phyloP scores from a whole-genome alignment of 345 rosid species.

The Mercurialis annua region DNA sequence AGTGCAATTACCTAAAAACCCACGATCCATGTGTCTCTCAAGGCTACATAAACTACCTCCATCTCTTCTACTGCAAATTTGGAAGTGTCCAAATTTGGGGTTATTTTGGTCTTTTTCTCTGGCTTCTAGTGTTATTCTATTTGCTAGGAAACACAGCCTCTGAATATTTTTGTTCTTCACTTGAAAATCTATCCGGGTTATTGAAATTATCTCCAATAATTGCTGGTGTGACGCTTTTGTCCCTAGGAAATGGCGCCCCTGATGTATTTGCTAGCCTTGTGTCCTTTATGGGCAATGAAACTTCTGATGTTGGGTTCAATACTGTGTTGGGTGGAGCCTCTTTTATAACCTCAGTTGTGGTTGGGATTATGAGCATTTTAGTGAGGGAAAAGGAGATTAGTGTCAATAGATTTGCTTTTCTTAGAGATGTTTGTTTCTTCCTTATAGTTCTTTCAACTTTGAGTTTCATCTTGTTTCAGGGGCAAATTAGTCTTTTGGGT shows the following conservation, averaged over 20 bases:
- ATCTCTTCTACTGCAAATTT: conserved; percentile 64
- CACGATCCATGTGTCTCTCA: conserved; percentile 49
- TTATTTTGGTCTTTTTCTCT: conserved; percentile 42
- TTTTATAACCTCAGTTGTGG: conserved; percentile 78
- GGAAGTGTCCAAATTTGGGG: conserved; percentile 52
- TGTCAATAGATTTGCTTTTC: conserved; percentile 50
- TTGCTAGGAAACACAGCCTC: conserved; percentile 85
- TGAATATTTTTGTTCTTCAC: conserved; percentile 81
- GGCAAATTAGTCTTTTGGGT: conserved; percentile 58
- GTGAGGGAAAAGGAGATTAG: conserved; percentile 32
- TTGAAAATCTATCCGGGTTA: conserved; percentile 60
- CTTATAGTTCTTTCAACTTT: conserved; percentile 56
- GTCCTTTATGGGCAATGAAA: conserved; percentile 59
- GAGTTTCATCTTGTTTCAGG: conserved; percentile 41
- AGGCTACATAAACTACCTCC: conserved; percentile 69
- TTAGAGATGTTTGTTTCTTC: conserved; percentile 66
- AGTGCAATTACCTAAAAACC: conserved; percentile 24
- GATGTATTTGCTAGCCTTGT: conserved; percentile 78
- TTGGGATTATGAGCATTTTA: conserved; percentile 56
- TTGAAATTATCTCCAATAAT: conserved; percentile 77
- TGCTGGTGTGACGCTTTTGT: conserved; percentile 87
- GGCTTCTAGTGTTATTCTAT: conserved; percentile 80
- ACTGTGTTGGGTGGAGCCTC: conserved; percentile 73
- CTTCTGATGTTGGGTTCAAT: conserved; percentile 57
- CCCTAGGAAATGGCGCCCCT: conserved; percentile 90